phyloP scores from a whole-genome alignment of 2,329 filamentous ascomycete genomes.

The Botrytis tulipae region DNA sequence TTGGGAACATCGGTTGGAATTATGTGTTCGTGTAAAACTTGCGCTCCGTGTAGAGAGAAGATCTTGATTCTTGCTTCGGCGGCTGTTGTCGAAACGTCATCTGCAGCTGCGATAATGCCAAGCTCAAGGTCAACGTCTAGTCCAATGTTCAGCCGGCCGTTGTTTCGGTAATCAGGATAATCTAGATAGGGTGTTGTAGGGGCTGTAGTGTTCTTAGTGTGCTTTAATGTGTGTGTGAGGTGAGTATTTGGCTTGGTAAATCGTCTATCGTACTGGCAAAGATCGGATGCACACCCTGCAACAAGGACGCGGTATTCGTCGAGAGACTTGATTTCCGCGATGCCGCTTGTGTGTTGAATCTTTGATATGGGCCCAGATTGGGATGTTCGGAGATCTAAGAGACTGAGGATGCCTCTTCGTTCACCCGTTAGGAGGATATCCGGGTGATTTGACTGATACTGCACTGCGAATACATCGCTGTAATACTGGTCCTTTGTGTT shows the following conservation, averaged over 20 bases:
- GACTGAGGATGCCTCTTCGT: constrained; percentile 42
- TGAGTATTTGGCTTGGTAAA: constrained; percentile 35
- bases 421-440: constrained; percentile 52
- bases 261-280: constrained; percentile 58
- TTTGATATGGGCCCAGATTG: constrained; percentile 26
- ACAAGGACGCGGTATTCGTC: constrained; percentile 52
- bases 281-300: constrained; percentile 49
- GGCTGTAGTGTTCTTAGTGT: background rate
- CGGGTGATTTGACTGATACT: constrained; percentile 47
- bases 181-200: constrained; percentile 43
- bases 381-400: constrained; percentile 39
- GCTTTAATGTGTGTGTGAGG: constrained; percentile 13
- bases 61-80: constrained; percentile 24
- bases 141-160: constrained; percentile 48
- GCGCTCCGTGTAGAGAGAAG: constrained; percentile 33
- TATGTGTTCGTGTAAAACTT: constrained; percentile 9
- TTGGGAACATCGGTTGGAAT: background rate
- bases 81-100: background rate
- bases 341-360: constrained; percentile 41
- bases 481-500: background rate
- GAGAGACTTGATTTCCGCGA: constrained; percentile 52
- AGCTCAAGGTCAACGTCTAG: constrained; percentile 50
- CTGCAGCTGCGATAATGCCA: constrained; percentile 51
- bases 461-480: constrained; percentile 48
- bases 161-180: constrained; percentile 53